Percentiles rank a stretch among this genome's conserved stretches.
Evolutionary conservation across 108 stramenopile species (phyloP).

Genomic region (Skeletonema potamos): DNA sequence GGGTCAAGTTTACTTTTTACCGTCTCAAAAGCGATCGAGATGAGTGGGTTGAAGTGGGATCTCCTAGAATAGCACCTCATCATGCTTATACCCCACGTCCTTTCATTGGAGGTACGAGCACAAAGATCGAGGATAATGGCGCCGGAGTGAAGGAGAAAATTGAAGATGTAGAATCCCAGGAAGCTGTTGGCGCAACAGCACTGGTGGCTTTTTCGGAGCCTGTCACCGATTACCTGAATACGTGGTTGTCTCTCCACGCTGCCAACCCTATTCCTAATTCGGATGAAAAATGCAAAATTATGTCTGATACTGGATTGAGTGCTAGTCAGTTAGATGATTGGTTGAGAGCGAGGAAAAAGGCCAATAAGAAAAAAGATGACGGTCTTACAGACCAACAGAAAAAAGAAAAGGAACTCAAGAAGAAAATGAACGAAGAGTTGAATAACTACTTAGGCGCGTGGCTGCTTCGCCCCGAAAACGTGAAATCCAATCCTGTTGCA

Average conservation of each 20-base stretch:
- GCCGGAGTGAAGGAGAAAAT: conserved; percentile 1
- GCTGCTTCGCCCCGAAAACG: not conserved
- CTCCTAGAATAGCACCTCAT: conserved; percentile 64
- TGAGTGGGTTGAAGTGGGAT: conserved; percentile 74
- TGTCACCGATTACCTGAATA: conserved; percentile 32
- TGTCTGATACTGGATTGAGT: conserved; percentile 37
- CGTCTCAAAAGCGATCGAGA: conserved; percentile 51
- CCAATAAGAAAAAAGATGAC: conserved; percentile 1
- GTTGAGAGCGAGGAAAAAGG: conserved; percentile 41
- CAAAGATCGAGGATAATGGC: conserved; percentile 18
- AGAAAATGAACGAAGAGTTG: not conserved
- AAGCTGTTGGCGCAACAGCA: not conserved
- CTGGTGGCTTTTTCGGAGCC: conserved; percentile 22
- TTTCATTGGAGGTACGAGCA: conserved; percentile 15
- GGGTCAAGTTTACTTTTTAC: conserved; percentile 75
- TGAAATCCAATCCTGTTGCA: not conserved
- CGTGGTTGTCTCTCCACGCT: conserved; percentile 31
- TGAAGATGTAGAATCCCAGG: not conserved
- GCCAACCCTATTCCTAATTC: conserved; percentile 25
- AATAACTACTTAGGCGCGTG: not conserved
- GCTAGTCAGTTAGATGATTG: conserved; percentile 40
- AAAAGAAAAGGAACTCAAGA: not conserved
- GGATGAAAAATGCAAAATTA: conserved; percentile 24
- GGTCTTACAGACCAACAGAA: not conserved
- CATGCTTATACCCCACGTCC: conserved; percentile 44